Evolutionary conservation across 495 filamentous ascomycete species (phyloP).

Genomic region (Aspergillus saccharolyticus): DNA sequence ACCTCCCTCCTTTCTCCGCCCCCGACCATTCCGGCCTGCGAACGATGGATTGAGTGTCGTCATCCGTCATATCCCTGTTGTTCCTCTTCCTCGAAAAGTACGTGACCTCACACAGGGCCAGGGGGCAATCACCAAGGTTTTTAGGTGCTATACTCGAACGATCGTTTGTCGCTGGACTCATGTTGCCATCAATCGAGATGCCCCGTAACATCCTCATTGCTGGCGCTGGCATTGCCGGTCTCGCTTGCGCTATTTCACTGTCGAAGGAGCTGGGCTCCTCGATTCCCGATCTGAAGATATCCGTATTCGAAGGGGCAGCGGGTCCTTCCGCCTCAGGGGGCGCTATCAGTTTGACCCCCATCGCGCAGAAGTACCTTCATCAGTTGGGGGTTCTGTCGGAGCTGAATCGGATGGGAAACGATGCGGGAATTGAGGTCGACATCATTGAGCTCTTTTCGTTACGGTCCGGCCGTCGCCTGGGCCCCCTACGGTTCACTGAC

Average conservation of each 20-base stretch:
- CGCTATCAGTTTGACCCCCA: conserved; percentile 51
- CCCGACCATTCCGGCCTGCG: background rate
- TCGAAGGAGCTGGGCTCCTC: conserved; percentile 19
- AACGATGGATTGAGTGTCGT: background rate
- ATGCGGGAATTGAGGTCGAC: conserved; percentile 41
- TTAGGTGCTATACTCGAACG: background rate
- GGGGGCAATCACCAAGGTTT: background rate
- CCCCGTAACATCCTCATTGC: conserved; percentile 21
- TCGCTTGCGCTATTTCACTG: conserved; percentile 24
- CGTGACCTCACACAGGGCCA: background rate
- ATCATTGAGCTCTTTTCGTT: conserved; percentile 29
- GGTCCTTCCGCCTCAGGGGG: conserved; percentile 43
- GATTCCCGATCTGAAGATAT: conserved; percentile 21
- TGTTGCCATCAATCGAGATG: conserved; percentile 5
- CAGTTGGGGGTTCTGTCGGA: conserved; percentile 37
- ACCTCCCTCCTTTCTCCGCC: background rate
- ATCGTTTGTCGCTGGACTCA: background rate
- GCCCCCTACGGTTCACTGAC: conserved; percentile 24
- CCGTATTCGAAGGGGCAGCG: conserved; percentile 43
- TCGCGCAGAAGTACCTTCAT: conserved; percentile 45
- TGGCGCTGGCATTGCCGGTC: conserved; percentile 26
- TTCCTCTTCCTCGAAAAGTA: background rate
- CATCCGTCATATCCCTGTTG: background rate
- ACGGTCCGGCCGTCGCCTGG: conserved; percentile 12
- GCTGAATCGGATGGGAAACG: conserved; percentile 24